Evolutionary conservation across 306 rosid genomes (phyloP), one percentile per base, ranked within the genome.

Genomic region (Medicago truncatula): DNA sequence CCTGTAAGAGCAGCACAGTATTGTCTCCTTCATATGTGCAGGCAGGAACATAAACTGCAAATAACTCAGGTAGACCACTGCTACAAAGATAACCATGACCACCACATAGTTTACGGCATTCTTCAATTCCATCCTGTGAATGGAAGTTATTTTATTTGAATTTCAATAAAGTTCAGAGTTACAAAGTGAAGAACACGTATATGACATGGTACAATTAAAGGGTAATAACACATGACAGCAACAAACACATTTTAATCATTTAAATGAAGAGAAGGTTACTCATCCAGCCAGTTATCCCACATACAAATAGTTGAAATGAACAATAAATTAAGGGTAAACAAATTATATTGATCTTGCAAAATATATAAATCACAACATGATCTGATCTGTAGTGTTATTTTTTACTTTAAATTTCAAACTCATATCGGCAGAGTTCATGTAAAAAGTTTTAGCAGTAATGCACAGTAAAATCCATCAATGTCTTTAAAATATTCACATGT

Each of bases 21-120:
- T 95, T 95, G 85, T 95, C 99, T 78, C 99, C 99, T 89, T 95
- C 99, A 77, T 95, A 95, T 5, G 99, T 95, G 74, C 97, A 95
- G 31, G 99, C 92, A 75, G 99, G 99, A 73, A 89, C 88, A 73
- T 90, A 92, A 80, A 92, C 97, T 47, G 99, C 97, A 89, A 92
- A 92, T 84, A 95, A 76, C 84, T 95, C 97, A 10, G 99, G 99
- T 57, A 95, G 97, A 66, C 99, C 99, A 84, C 97, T 90, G 92
- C 95, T 92, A 70, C 89, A 80, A 17, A 95, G 93, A 70, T 95
- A 95, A 81, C 99, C 99, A 16, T 95, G 99, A 76, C 99, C 99
- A 40, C 99, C 99, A 23, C 99, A 95, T 67, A 95, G 76, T 77
- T 92, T 95, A 58, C 97, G 91, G 75, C 99, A 95, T 80, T 90